Base-by-base conservation (phyloP, 352 stramenopile genomes). In the Elongisporangium undulatum region DNA sequence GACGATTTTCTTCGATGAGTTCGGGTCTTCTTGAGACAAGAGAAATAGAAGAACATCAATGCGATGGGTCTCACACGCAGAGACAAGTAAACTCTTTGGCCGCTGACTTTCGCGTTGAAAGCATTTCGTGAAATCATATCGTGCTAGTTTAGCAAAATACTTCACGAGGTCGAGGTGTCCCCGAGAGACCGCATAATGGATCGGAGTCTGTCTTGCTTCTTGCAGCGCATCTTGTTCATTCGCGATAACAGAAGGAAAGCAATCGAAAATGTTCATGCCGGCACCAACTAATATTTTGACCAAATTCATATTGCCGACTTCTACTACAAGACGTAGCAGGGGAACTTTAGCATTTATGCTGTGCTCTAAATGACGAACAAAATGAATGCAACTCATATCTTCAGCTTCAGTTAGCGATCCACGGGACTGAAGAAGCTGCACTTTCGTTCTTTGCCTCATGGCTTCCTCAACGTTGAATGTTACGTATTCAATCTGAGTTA, bases 141-240 rank as follows among this genome's bases (percentile, higher is more conserved):
- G 73, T 10, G 74, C 73, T 8, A 82, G 49, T 16, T 23, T 59
- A 15, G 72, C 67, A 59, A 86, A 86, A 23, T 69, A 67, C 23
- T 61, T 39, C 3, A 89, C 56, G 3, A 85, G 64, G 5, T 73
- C 67, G 49, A 83, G 54, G 34, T 85, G 77, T 4, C 77, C 75
- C 60, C 68, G 70, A 17, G 75, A 53, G 38, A 89, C 68, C 0
- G 79, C 79, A 24, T 79, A 51, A 56, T 89, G 77, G 48, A 87
- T 75, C 1, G 77, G 60, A 2, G 74, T 83, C 52, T 89, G 52
- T 17, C 60, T 48, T 61, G 39, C 13, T 51, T 49, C 61, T 67
- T 29, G 34, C 53, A 7, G 38, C 56, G 12, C 23, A 1, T 12
- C 20, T 59, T 21, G n/a, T 16, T 20, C 61, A 34, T 20, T 5